Percentiles rank a stretch among this genome's conserved stretches.
phyloP scores from a whole-genome alignment of 441 rosid genomes.

The Geranium incanum region DNA sequence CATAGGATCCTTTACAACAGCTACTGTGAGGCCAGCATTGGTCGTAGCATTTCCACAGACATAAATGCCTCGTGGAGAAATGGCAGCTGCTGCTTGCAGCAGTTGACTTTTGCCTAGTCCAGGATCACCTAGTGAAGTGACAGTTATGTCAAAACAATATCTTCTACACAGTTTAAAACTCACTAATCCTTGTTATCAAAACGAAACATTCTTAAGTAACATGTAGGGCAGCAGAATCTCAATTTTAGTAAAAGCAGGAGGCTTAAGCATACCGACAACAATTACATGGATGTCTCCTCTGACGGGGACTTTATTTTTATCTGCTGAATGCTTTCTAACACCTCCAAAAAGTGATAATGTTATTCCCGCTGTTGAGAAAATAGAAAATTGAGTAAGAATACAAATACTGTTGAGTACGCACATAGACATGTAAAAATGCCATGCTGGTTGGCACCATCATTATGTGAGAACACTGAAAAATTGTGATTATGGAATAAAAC shows the following conservation, averaged over 20 bases:
- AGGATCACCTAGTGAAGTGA: slow-evolving; percentile 72
- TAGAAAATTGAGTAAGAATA: slow-evolving; percentile 16
- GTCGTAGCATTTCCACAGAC: slow-evolving; percentile 98
- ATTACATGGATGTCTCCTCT: slow-evolving; percentile 99
- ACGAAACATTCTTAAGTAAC: not conserved
- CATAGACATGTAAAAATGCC: not conserved
- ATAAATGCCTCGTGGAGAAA: slow-evolving; percentile 95
- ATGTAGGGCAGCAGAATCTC: not conserved
- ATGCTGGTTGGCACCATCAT: slow-evolving; percentile 9
- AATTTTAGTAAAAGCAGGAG: slow-evolving; percentile 8
- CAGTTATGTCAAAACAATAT: slow-evolving; percentile 9
- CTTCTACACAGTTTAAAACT: slow-evolving; percentile 11
- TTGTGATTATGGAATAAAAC: not conserved
- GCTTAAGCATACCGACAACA: slow-evolving; percentile 65
- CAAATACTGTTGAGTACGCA: slow-evolving; percentile 9
- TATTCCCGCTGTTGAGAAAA: slow-evolving; percentile 69
- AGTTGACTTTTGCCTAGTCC: slow-evolving; percentile 97
- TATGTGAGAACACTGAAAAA: slow-evolving; percentile 4
- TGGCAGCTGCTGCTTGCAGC: slow-evolving; percentile 91
- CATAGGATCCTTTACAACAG: slow-evolving; percentile 89
- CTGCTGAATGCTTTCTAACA: slow-evolving; percentile 80
- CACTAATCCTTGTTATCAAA: not conserved
- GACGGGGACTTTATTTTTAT: slow-evolving; percentile 91
- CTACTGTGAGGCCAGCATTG: slow-evolving; percentile 95
- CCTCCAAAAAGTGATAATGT: slow-evolving; percentile 93